Conservation (phyloP, 148 eudicot genomes). For the Drosera capensis region DNA sequence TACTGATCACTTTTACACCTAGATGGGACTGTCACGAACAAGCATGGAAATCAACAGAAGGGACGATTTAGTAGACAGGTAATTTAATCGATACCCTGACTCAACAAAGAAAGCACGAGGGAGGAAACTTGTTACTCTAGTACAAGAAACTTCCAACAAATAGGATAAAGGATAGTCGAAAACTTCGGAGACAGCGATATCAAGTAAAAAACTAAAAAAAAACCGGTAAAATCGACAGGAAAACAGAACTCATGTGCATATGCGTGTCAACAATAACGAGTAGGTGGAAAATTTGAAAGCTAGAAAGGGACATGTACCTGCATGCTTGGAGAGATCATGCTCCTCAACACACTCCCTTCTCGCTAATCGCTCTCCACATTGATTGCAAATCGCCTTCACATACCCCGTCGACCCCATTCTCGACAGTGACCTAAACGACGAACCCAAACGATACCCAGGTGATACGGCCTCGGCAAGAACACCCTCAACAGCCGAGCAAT, state of each 20-base stretch:
- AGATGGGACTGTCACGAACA: too few relatives aligned
- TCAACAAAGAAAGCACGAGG: too few relatives aligned
- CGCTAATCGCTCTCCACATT: slow-evolving; percentile 47
- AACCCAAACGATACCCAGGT: not conserved
- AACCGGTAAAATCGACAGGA: not conserved
- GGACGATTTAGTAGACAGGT: too few relatives aligned
- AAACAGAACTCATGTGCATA: not conserved
- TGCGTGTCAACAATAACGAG: not conserved
- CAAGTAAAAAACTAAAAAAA: too few relatives aligned
- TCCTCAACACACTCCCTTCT: slow-evolving; percentile 40
- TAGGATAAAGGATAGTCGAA: too few relatives aligned
- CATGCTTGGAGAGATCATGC: slow-evolving; percentile 61
- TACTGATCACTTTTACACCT: too few relatives aligned
- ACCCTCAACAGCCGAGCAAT: not conserved
- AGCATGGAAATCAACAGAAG: too few relatives aligned
- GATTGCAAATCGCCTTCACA: slow-evolving; percentile 18
- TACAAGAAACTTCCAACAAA: too few relatives aligned
- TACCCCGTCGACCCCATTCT: slow-evolving; percentile 8
- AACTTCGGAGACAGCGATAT: too few relatives aligned
- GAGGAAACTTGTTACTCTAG: too few relatives aligned
- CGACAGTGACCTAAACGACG: not conserved
- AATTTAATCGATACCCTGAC: too few relatives aligned
- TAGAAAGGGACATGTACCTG: slow-evolving; percentile 24
- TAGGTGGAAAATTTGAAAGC: not conserved
- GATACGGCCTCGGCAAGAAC: not conserved